Evolutionary conservation across 495 filamentous ascomycete genomes (phyloP).

Genomic region (Penicillium subrubescens): DNA sequence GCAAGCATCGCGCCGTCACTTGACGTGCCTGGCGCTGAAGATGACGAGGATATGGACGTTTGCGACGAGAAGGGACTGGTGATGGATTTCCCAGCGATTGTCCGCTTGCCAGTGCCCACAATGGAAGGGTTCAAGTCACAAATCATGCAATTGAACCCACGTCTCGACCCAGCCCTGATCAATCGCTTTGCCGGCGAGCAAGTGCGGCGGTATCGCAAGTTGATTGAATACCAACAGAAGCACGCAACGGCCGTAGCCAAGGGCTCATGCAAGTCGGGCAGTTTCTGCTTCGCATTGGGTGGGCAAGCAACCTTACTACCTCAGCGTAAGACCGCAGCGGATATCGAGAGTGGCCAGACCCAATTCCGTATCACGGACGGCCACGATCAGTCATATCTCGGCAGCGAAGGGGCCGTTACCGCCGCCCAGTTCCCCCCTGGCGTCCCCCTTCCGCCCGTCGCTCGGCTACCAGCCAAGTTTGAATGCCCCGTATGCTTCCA

Average conservation of each 20-base stretch:
- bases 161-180: slow-evolving; percentile 66
- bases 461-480: slow-evolving; percentile 80
- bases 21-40: slow-evolving; percentile 38
- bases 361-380: slow-evolving; percentile 54
- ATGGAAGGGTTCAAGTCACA: slow-evolving; percentile 77
- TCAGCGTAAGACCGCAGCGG: slow-evolving; percentile 48
- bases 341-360: slow-evolving; percentile 45
- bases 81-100: slow-evolving; percentile 50
- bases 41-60: slow-evolving; percentile 50
- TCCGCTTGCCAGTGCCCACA: slow-evolving; percentile 66
- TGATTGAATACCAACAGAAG: slow-evolving; percentile 72
- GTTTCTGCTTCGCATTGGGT: slow-evolving; percentile 65
- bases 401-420: slow-evolving; percentile 67
- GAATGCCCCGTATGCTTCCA: slow-evolving; percentile 92
- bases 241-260: slow-evolving; percentile 61
- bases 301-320: slow-evolving; percentile 57
- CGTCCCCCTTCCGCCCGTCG: slow-evolving; percentile 81
- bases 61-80: slow-evolving; percentile 45
- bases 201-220: slow-evolving; percentile 72
- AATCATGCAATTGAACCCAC: slow-evolving; percentile 71
- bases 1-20: slow-evolving; percentile 1
- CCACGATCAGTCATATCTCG: slow-evolving; percentile 63
- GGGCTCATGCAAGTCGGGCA: slow-evolving; percentile 58
- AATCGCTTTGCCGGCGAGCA: slow-evolving; percentile 86
- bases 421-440: slow-evolving; percentile 75